A percentile compares a stretch with the other conserved stretches of the same genome.
These are phyloP conservation scores for Globisporangium mamillatum DNA, from an alignment of 352 stramenopile species.

Conservation along the genomic window DNA sequence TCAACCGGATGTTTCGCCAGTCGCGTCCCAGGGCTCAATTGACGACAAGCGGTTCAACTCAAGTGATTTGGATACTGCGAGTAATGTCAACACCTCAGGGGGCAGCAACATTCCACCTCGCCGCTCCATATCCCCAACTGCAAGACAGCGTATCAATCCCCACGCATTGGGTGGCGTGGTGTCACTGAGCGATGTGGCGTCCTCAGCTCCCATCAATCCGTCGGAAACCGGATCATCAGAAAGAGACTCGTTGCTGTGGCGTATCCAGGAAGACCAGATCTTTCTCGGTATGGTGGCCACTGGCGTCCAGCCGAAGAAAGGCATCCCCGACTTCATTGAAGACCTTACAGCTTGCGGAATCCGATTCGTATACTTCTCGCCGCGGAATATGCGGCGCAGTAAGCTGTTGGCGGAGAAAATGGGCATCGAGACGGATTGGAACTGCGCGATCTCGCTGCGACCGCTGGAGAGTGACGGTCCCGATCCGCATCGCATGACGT, in stretches of 20 bases:
- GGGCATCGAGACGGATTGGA: constrained; percentile 99
- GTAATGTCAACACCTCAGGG: background rate
- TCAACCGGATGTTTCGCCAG: constrained; percentile 21
- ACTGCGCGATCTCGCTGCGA: constrained; percentile 97
- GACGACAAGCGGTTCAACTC: constrained; percentile 18
- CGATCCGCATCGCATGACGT: constrained; percentile 96
- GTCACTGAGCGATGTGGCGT: constrained; percentile 47
- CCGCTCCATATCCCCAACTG: constrained; percentile 12
- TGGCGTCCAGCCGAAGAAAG: constrained; percentile 91
- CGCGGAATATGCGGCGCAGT: constrained; percentile 97
- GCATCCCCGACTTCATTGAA: constrained; percentile 95
- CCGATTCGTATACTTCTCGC: constrained; percentile 99
- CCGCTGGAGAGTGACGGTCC: constrained; percentile 89
- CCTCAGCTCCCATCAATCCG: constrained; percentile 41
- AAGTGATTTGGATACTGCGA: constrained; percentile 6
- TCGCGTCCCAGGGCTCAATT: constrained; percentile 27
- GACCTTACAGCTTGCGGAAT: constrained; percentile 94
- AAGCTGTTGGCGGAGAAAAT: constrained; percentile 98
- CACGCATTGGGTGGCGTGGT: constrained; percentile 5
- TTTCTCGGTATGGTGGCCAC: constrained; percentile 97
- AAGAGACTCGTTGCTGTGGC: constrained; percentile 65
- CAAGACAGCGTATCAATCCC: background rate
- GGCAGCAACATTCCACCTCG: constrained; percentile 2
- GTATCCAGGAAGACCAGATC: constrained; percentile 95
- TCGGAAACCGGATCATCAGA: constrained; percentile 54